phyloP scores from a whole-genome alignment of 495 filamentous ascomycete species.

The Aspergillus sclerotiicarbonarius region DNA sequence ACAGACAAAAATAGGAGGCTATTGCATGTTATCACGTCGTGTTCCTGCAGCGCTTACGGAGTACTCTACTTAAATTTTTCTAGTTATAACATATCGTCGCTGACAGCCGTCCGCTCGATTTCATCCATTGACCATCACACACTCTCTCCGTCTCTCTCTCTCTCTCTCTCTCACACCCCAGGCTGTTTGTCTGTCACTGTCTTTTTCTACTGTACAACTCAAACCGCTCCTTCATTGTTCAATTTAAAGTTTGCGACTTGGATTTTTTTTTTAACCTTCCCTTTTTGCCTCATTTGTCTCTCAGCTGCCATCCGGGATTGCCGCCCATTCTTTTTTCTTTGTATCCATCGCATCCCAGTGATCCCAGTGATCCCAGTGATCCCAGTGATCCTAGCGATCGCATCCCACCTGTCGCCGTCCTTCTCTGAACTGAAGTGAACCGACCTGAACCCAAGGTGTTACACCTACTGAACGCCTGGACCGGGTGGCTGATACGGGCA shows the following conservation, averaged over 20 bases:
- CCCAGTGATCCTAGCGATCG: too few relatives aligned
- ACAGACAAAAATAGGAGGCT: constrained; percentile 5
- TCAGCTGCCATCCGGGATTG: neutral
- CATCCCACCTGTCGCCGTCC: neutral
- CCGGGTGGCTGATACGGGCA: neutral
- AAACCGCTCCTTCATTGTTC: neutral
- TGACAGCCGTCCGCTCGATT: constrained; percentile 13
- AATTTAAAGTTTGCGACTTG: neutral
- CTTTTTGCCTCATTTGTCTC: neutral
- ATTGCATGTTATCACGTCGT: constrained; percentile 3
- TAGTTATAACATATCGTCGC: neutral
- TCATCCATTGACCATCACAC: constrained; percentile 14
- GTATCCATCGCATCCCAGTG: neutral
- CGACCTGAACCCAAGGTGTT: neutral
- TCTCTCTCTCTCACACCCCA: neutral
- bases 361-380: neutral
- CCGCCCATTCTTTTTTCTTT: constrained; percentile 11
- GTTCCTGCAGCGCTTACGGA: neutral
- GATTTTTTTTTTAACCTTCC: neutral
- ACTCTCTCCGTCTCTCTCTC: constrained; percentile 14
- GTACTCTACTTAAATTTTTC: neutral
- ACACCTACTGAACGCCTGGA: neutral
- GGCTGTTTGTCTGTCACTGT: constrained; percentile 10
- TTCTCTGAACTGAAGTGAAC: neutral
- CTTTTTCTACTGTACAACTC: neutral